phyloP scores from a whole-genome alignment of 139 green algal species.

The Micromonas pusilla region DNA sequence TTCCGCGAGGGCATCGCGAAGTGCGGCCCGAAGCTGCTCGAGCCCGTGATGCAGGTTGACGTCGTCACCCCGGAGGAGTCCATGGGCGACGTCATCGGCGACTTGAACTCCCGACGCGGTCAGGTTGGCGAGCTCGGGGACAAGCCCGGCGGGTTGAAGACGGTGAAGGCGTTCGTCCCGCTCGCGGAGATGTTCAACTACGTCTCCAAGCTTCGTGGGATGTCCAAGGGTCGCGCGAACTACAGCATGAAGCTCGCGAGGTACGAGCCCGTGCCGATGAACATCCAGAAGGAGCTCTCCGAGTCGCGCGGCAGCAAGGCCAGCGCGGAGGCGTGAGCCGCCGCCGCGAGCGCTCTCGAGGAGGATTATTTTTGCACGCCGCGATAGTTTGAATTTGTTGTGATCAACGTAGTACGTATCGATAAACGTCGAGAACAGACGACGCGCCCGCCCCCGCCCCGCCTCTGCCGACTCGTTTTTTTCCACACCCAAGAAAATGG shows the following conservation, averaged over 20 bases:
- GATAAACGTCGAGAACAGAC: no score
- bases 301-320: background rate
- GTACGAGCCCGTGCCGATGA: slow-evolving; percentile 86
- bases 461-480: no score
- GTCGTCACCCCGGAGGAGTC: slow-evolving; percentile 90
- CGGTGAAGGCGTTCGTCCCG: slow-evolving; percentile 76
- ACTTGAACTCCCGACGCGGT: slow-evolving; percentile 94
- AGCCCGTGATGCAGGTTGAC: slow-evolving; percentile 97
- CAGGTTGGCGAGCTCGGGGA: slow-evolving; percentile 83
- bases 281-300: slow-evolving; percentile 84
- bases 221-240: slow-evolving; percentile 94
- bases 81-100: slow-evolving; percentile 96
- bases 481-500: no score
- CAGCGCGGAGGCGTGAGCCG: background rate
- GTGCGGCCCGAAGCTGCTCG: slow-evolving; percentile 77
- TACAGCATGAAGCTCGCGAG: slow-evolving; percentile 89
- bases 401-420: no score
- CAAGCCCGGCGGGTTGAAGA: slow-evolving; percentile 88
- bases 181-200: slow-evolving; percentile 98
- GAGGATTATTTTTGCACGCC: no score
- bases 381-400: no score
- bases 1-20: slow-evolving; percentile 90
- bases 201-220: slow-evolving; percentile 82
- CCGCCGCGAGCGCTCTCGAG: background rate
- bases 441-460: no score